phyloP scores from a whole-genome alignment of 2,329 filamentous ascomycete species.

The Stagonosporopsis vannaccii region DNA sequence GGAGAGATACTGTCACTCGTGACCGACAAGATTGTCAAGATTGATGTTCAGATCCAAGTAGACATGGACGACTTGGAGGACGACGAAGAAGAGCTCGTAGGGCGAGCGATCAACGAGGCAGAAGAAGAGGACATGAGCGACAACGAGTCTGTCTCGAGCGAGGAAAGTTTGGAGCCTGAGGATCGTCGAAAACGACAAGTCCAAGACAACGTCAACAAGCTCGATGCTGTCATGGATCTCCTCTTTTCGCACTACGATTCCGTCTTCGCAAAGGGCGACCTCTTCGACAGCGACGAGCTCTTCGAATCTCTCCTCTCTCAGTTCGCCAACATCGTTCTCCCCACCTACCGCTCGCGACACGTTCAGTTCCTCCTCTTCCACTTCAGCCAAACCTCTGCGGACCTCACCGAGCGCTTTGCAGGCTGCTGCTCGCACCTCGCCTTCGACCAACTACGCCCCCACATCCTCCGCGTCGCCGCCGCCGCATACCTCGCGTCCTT shows the following conservation, averaged over 20 bases:
- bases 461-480: conserved; percentile 80
- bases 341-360: conserved; percentile 89
- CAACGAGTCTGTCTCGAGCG: conserved; percentile 73
- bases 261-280: conserved; percentile 71
- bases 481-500: conserved; percentile 95
- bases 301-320: conserved; percentile 83
- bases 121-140: conserved; percentile 67
- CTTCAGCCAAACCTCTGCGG: conserved; percentile 82
- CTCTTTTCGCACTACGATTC: conserved; percentile 85
- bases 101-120: conserved; percentile 58
- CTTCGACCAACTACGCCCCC: conserved; percentile 68
- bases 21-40: conserved; percentile 85
- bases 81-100: conserved; percentile 76
- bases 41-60: conserved; percentile 93
- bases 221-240: conserved; percentile 87
- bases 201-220: conserved; percentile 84
- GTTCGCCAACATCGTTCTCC: conserved; percentile 86
- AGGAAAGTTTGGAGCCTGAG: conserved; percentile 65
- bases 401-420: conserved; percentile 82
- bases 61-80: conserved; percentile 94
- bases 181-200: conserved; percentile 71
- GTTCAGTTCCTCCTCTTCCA: conserved; percentile 97
- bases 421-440: conserved; percentile 77
- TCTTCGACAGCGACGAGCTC: conserved; percentile 71
- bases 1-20: conserved; percentile 84